Conservation (phyloP, 2,329 filamentous ascomycete species). For the Sphaerulina vaccinii region DNA sequence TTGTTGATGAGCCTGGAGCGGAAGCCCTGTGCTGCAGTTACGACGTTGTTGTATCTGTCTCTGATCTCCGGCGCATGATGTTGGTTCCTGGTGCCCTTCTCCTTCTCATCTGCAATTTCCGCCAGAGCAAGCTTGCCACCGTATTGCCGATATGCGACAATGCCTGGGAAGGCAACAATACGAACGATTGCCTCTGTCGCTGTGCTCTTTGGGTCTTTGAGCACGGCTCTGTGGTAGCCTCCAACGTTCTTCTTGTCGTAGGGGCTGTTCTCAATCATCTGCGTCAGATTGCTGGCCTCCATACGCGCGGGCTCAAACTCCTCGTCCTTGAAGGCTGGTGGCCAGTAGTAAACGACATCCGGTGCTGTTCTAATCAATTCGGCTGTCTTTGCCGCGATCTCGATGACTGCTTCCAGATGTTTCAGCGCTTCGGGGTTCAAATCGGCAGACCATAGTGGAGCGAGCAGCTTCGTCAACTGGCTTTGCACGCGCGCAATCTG, state of each 20-base stretch:
- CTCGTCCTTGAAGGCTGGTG: constrained; percentile 36
- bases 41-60: background rate
- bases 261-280: constrained; percentile 28
- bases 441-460: constrained; percentile 17
- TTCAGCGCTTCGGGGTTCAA: too few relatives aligned
- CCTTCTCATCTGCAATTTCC: constrained; percentile 23
- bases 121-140: constrained; percentile 28
- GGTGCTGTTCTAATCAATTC: constrained; percentile 24
- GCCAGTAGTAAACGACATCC: constrained; percentile 34
- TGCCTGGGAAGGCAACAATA: constrained; percentile 31
- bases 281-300: constrained; percentile 30
- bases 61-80: constrained; percentile 3
- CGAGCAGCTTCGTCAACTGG: constrained; percentile 23
- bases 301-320: constrained; percentile 33
- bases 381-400: constrained; percentile 23
- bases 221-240: constrained; percentile 20
- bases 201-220: constrained; percentile 8
- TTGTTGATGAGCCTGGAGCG: constrained; percentile 32
- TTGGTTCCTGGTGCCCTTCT: constrained; percentile 13
- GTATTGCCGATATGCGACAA: constrained; percentile 31
- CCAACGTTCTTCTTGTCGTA: constrained; percentile 25
- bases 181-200: constrained; percentile 33
- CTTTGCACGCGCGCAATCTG: background rate
- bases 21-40: constrained; percentile 24
- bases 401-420: constrained; percentile 21